A percentile compares a stretch with the other conserved stretches of the same genome.
phyloP scores from a whole-genome alignment of 2,329 filamentous ascomycete genomes.

The Cytospora chrysosperma region DNA sequence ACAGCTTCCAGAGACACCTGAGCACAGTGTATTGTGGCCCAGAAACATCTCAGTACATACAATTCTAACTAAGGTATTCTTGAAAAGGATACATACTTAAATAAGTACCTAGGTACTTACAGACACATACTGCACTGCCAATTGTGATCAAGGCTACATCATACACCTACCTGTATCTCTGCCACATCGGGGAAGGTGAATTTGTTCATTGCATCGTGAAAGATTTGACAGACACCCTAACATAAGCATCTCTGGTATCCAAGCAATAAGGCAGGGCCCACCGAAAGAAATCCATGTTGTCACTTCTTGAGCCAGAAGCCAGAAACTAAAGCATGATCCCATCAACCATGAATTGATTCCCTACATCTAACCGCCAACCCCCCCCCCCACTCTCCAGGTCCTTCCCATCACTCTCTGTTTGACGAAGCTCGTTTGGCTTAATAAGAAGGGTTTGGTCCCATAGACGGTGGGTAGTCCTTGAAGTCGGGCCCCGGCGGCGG shows the following conservation, averaged over 20 bases:
- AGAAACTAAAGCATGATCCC: not conserved
- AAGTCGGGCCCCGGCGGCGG: slow-evolving; percentile 40
- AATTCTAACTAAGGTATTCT: too few relatives aligned
- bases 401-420: not conserved
- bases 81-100: not conserved
- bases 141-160: slow-evolving; percentile 7
- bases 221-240: not conserved
- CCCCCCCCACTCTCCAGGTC: not conserved
- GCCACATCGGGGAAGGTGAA: slow-evolving; percentile 3
- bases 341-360: not conserved
- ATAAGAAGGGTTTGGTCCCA: slow-evolving; percentile 50
- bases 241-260: not conserved
- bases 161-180: slow-evolving; percentile 12
- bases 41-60: not conserved
- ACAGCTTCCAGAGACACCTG: not conserved
- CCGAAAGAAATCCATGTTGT: not conserved
- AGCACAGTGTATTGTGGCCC: not conserved
- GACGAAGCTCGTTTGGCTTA: slow-evolving; percentile 31
- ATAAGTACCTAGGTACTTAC: too few relatives aligned
- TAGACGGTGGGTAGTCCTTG: slow-evolving; percentile 45
- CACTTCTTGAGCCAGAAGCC: not conserved
- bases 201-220: slow-evolving; percentile 22
- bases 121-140: slow-evolving; percentile 11
- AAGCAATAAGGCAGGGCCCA: not conserved
- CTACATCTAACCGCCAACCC: too few relatives aligned